Evolutionary conservation across 2,329 filamentous ascomycete genomes (phyloP), one percentile per base, ranked within the genome.

Genomic region (Aureobasidium zeae): DNA sequence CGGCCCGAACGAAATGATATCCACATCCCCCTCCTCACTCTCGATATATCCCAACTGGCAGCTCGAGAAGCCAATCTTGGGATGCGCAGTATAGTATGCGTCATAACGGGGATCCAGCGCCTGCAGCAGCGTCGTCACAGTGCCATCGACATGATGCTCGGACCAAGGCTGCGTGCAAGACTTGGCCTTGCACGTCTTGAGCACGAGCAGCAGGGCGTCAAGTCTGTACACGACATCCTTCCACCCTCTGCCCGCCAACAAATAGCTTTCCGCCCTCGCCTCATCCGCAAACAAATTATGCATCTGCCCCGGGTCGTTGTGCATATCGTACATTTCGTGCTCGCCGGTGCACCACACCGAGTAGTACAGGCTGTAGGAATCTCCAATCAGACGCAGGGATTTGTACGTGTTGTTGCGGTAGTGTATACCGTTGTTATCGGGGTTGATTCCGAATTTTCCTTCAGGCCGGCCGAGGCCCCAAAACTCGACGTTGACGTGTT

Each of bases 341-440:
- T 82, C 78, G 41, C 76, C 76, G 11, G 63, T 80, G 54, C 81
- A 84, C 79, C 79, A 84, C 0, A 82, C 76, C 0, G 76, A 71
- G 52, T 84, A 84, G 48, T 77, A 76, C 4, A 83, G 56, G 52
- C 72, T 75, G 54, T 82, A 82, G 15, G 24, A 16, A 5, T 2
- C 15, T 8, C 44, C 48, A 1, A 55, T 47, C 3, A 60, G 29
- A 7, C 57, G 51, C 2, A 60, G 42, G 4, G 57, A 54, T 48
- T 60, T 60, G 50, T 59, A 60, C 8, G 56, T 58, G 35, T 48
- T 48, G 39, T 58, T 59, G n/a, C 39, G 39, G n/a, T 45, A 45
- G 4, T 20, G 19, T 0, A 33, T 3, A 2, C 39, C 39, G 2
- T 24, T 22, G 5, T n/a, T 3, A n/a, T 54, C 51, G 10, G 55